Conservation (phyloP, 2,329 filamentous ascomycete species). For the Colletotrichum sp. region DNA sequence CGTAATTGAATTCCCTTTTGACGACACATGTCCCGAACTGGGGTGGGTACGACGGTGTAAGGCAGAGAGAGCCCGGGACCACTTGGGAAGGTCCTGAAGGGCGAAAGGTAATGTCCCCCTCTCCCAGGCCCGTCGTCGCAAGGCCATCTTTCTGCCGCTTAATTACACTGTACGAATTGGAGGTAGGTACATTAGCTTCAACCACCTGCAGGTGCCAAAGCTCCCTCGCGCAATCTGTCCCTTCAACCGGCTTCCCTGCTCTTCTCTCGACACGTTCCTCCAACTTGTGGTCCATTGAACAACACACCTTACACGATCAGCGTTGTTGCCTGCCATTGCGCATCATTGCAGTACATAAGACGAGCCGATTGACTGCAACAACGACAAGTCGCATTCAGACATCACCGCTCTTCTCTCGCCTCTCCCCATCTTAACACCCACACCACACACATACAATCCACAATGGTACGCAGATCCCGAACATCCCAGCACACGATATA, state of each 20-base stretch:
- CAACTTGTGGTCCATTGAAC: neutral
- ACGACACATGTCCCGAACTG: conserved; percentile 26
- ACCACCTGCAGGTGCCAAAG: neutral
- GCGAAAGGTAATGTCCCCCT: conserved; percentile 3
- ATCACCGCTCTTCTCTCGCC: neutral
- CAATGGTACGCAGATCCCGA: conserved; percentile 23
- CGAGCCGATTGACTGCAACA: neutral
- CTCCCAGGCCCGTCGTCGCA: neutral
- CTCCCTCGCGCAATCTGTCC: conserved; percentile 22
- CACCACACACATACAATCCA: neutral
- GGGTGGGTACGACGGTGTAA: neutral
- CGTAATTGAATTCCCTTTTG: conserved; percentile 13
- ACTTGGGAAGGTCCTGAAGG: conserved; percentile 1
- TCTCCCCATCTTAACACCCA: neutral
- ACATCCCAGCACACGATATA: neutral
- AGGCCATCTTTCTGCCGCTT: neutral
- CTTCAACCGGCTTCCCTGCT: conserved; percentile 20
- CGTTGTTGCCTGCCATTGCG: neutral
- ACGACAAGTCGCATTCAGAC: neutral
- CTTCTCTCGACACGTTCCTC: conserved; percentile 20
- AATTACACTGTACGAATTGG: neutral
- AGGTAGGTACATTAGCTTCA: neutral
- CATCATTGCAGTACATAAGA: neutral
- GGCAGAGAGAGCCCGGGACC: neutral
- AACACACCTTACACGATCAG: neutral